Percentiles rank a stretch among this genome's conserved stretches.
phyloP scores from a whole-genome alignment of 768 basidiomycete genomes.

The Trametes elegans region DNA sequence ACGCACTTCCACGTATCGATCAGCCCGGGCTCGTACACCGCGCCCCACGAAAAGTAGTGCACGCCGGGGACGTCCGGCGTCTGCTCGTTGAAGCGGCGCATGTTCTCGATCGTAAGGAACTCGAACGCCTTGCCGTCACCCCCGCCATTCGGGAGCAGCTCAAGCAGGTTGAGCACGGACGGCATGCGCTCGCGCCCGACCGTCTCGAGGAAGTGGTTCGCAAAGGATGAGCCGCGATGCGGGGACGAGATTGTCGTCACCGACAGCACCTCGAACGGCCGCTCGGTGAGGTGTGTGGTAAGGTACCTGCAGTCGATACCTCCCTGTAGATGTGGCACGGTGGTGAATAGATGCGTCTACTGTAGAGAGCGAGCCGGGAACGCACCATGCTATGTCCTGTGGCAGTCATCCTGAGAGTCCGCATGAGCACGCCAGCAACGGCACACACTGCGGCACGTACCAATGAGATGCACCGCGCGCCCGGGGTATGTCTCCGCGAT shows the following conservation, averaged over 20 bases:
- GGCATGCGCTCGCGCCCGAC: conserved; percentile 69
- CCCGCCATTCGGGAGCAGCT: conserved; percentile 85
- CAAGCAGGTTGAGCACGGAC: conserved; percentile 69
- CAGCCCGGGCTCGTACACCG: conserved; percentile 81
- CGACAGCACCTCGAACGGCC: conserved; percentile 77
- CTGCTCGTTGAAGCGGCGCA: conserved; percentile 86
- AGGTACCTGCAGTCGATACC: conserved; percentile 92
- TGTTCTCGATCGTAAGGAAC: conserved; percentile 78
- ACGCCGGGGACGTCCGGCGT: conserved; percentile 79
- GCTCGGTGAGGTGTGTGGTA: conserved; percentile 75
- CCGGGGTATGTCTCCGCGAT: conserved; percentile 82
- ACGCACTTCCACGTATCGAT: conserved; percentile 84
- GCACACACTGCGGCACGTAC: conserved; percentile 33
- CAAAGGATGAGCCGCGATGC: conserved; percentile 91
- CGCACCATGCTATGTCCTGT: conserved; percentile 76
- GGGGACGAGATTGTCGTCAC: conserved; percentile 95
- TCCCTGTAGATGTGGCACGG: conserved; percentile 50
- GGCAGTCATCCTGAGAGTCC: conserved; percentile 19
- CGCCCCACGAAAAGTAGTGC: conserved; percentile 95
- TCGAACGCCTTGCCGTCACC: conserved; percentile 96
- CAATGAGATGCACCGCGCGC: conserved; percentile 84
- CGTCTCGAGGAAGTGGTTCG: conserved; percentile 81
- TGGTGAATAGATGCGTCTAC: background rate
- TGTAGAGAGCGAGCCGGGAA: background rate
- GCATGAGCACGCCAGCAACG: conserved; percentile 28